Base-by-base conservation (phyloP, 129 eudicot genomes). In the Glebionis coronaria region DNA sequence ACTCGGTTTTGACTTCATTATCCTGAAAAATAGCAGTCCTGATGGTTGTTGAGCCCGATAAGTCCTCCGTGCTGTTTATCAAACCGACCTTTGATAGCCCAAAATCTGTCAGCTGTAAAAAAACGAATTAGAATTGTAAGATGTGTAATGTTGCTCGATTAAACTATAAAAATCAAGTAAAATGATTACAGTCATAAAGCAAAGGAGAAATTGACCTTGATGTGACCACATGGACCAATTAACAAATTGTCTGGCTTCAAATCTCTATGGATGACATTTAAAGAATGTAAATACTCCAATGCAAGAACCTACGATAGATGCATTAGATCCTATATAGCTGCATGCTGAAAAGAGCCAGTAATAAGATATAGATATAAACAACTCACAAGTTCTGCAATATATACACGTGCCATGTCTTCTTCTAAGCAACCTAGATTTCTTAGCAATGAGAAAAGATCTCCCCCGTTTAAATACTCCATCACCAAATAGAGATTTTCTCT, bases 71-170 rank as follows among this genome's bases (percentile, higher is more conserved):
- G 78, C 90, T 94, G 76, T 89, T 87, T 74, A 94, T 94, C 51
- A 91, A 91, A 55, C 98, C 98, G 76, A 91, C 95, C 71, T 88
- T 91, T 64, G 98, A 91, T 76, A 91, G 98, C 82, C 98, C 98
- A 74, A 91, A 91, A 91, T 91, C 98, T 83, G 98, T 91, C 79
- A 91, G 82, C 98, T 91, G 98, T 76, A 71, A 85, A 47, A 73
- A 31, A 74, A 74, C 71, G 82, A 79, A 79, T 79, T 78, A 80
- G 83, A 73, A 77, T 75, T 56, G 73, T 79, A 72, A 81, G 84
- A 76, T 69, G 54, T 63, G 65, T 67, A 54, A 60, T 44, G 29
- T 56, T 51, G 15, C 56, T 44, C 62, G 57, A 12, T 15, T 44
- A 27, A 50, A 53, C n/a, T n/a, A 35, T 35, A 2, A 35, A 35